Base-by-base conservation (phyloP, 495 filamentous ascomycete species). In the Penicillium malachiteum region DNA sequence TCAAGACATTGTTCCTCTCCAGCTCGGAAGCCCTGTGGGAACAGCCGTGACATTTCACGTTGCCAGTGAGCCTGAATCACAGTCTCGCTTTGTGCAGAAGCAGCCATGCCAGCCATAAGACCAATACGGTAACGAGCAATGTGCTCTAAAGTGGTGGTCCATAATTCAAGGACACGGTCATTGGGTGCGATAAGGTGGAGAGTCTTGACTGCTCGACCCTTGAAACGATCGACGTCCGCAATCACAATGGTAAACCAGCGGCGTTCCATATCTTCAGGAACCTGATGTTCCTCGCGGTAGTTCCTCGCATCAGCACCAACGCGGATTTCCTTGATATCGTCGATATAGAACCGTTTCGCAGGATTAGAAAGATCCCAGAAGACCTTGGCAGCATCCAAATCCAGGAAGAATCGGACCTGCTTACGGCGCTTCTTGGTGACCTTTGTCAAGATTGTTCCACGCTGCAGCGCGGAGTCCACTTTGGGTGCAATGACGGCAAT, bases 241-340 rank as follows among this genome's bases (percentile, higher is more conserved):
- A 96, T 95, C 42, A 95, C 79, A 56, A 98, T 88, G 30, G 94
- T 94, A 60, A 97, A 90, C 85, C 92, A 96, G 17, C 83, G 81
- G 30, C 76, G 70, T 66, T 90, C 86, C 5, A 77, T 74, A 9
- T 81, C 78, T 50, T 84, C 78, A 4, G 84, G 59, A 31, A 94
- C 68, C 37, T 84, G 80, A 61, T 88, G 87, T 64, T 96, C 92
- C 66, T 96, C 87, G 10, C 89, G 87, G 60, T 96, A 96, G 59
- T 95, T 92, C 43, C 85, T 81, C 34, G 92, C 91, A 65, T 96
- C 90, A n/a, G 83, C 78, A 35, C 90, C 93, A 35, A 85, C 82
- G 49, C 91, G 85, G 41, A 98, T 90, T 57, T 96, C 90, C 60
- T 87, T 87, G 62, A 98, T 92, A 64, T 98, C 91, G 58, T 98